Percentiles rank a stretch among this genome's conserved stretches.
These are phyloP conservation scores for Phoma sp. DNA, from an alignment of 2,329 filamentous ascomycete species.

Conservation along the genomic window DNA sequence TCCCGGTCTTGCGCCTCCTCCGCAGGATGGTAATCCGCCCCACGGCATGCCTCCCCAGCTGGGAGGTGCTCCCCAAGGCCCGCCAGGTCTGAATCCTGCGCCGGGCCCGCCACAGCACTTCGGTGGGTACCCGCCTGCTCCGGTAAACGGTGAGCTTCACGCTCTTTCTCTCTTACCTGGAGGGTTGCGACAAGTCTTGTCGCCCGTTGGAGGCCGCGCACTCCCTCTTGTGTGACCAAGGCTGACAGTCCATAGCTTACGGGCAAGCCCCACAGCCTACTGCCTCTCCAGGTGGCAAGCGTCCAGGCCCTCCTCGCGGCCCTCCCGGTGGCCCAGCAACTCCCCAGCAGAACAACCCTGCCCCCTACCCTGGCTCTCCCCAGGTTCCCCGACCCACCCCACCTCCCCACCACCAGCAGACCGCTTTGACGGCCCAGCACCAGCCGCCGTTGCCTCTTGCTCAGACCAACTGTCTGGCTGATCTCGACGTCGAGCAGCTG, in stretches of 20 bases:
- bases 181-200: slow-evolving; percentile 3
- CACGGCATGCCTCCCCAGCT: slow-evolving; percentile 66
- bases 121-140: slow-evolving; percentile 70
- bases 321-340: slow-evolving; percentile 74
- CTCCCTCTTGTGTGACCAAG: not conserved
- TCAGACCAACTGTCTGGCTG: slow-evolving; percentile 73
- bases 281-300: slow-evolving; percentile 83
- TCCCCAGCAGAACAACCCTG: slow-evolving; percentile 86
- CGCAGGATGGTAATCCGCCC: slow-evolving; percentile 65
- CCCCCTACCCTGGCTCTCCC: slow-evolving; percentile 87
- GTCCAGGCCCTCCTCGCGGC: slow-evolving; percentile 67
- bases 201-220: not conserved
- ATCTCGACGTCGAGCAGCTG: slow-evolving; percentile 84
- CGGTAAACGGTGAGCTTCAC: slow-evolving; percentile 63
- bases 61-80: slow-evolving; percentile 72
- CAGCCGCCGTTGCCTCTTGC: slow-evolving; percentile 55
- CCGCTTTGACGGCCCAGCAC: slow-evolving; percentile 22
- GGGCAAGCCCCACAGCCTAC: slow-evolving; percentile 83
- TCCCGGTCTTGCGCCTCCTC: slow-evolving; percentile 77
- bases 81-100: slow-evolving; percentile 66
- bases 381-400: slow-evolving; percentile 80
- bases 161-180: slow-evolving; percentile 16
- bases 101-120: slow-evolving; percentile 70
- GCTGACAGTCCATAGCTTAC: slow-evolving; percentile 63
- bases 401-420: slow-evolving; percentile 54